phyloP scores from a whole-genome alignment of 257 asterid species.

The Salvia splendens region DNA sequence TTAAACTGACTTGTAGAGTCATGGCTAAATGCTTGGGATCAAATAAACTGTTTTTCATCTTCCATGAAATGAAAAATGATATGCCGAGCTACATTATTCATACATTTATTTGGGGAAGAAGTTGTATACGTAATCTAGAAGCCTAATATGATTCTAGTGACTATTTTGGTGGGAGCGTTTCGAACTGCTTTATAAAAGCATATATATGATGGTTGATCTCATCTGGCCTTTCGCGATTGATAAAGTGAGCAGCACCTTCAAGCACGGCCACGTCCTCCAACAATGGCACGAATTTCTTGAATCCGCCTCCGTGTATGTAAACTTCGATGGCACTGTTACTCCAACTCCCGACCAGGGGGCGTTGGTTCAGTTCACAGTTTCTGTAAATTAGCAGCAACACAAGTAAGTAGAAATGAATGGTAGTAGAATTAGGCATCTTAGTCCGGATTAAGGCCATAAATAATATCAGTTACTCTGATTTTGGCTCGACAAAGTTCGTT shows the following conservation, averaged over 20 bases:
- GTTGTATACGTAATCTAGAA: too few species aligned
- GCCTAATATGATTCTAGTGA: too few species aligned
- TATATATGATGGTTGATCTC: constrained; percentile 62
- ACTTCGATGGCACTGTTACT: constrained; percentile 64
- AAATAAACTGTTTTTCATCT: too few species aligned
- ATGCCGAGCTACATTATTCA: too few species aligned
- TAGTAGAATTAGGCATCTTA: too few species aligned
- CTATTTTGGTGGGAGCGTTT: too few species aligned
- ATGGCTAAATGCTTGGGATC: too few species aligned
- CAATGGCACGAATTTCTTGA: constrained; percentile 56
- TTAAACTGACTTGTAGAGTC: too few species aligned
- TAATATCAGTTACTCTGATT: too few species aligned
- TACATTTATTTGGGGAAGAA: not conserved
- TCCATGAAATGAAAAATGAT: too few species aligned
- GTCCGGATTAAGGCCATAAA: too few species aligned
- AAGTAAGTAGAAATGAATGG: not conserved
- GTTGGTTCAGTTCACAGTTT: constrained; percentile 61
- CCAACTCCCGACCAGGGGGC: constrained; percentile 69
- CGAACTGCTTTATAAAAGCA: constrained; percentile 37
- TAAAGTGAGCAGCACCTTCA: constrained; percentile 69
- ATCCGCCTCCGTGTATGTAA: constrained; percentile 60
- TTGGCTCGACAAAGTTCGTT: too few species aligned
- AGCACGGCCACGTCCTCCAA: constrained; percentile 59
- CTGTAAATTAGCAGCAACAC: constrained; percentile 35
- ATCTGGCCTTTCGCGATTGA: constrained; percentile 67